Evolutionary conservation across 2,329 filamentous ascomycete species (phyloP), one percentile per base, ranked within the genome.

Genomic region (Gaeumannomyces sp.): DNA sequence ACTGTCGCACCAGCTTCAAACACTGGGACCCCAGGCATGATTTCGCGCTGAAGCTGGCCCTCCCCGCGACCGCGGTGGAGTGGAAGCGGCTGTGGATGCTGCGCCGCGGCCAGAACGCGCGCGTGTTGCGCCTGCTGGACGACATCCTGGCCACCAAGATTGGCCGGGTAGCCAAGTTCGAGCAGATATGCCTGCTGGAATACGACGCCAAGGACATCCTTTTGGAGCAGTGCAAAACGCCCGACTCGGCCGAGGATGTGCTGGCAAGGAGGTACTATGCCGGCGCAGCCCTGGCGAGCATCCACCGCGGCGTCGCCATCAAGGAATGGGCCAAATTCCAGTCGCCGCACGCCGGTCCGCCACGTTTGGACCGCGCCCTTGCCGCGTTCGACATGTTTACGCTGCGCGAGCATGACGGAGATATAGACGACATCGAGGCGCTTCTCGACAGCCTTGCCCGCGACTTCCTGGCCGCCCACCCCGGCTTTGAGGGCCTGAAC

Each of bases 341-440:
- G 68, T 67, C 70, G 65, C 68, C 74, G 64, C 68, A 77, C 4
- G 68, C 73, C 10, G 73, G 70, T 58, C 70, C 68, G 53, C 64
- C 64, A 22, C 67, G 70, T 10, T 80, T 97, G 27, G 93, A 97
- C 73, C 83, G 85, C 65, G 89, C 89, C 1, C 78, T 98, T 22
- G 90, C 88, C 27, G 90, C 89, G 19, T 96, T 96, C 74, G 95
- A 98, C 75, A 84, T 98, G 76, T 98, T 98, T 76, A 86, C 96
- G 60, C 79, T 94, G 33, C 86, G 89, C 68, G 89, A 89, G 64
- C 83, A 86, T 25, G 81, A 83, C 35, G 87, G 89, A n/a, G 92
- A 96, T 72, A 77, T 94, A 63, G 83, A 90, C 65, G 87, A 92
- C 77, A 89, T 89, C 76, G 64, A 66, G 13, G 61, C 59, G 10